Evolutionary conservation across 2,329 filamentous ascomycete genomes (phyloP), one percentile per base, ranked within the genome.

Genomic region (Stagonosporopsis vannaccii): DNA sequence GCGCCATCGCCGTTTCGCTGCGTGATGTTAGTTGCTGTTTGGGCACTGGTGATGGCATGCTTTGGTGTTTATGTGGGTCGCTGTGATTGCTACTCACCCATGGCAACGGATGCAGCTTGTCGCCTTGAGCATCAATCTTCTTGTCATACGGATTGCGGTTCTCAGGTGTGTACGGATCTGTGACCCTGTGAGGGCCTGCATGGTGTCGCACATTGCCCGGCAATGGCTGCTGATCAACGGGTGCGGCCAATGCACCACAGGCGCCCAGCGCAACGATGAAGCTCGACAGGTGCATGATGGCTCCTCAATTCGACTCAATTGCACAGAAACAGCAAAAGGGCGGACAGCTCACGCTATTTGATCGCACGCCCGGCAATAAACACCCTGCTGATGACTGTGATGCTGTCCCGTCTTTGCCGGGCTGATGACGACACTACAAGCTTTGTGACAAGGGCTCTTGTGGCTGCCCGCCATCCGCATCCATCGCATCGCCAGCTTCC

Each of bases 91-190:
- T 30, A 76, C 77, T 65, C 58, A 78, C 75, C 51, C 72, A 70
- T 54, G 89, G 89, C 50, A 87, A 75, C 23, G 89, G 88, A 61
- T 89, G 82, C n/a, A 89, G 77, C 11, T 82, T 77, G 2, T 86
- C 78, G 12, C 82, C 84, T 39, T 87, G 70, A 5, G 86, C 74
- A 70, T 91, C 88, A 36, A 90, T 75, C 39, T 86, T 84, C 53
- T 78, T 77, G 71, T 90, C 88, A 59, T 85, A 82, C 0, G 85
- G 85, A 63, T 90, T 87, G 45, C 78, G 80, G 67, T 85, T 78
- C 7, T 78, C 84, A 0, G 86, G 86, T 11, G 80, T 85, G 67
- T 88, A 90, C 0, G 87, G 87, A 3, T 77, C 66, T 13, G 46
- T 53, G 13, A 66, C 55, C 37, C 63, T 67, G 49, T 63, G 62